Base-by-base conservation (phyloP, 139 green algal genomes). In the Chlorella sp. region DNA sequence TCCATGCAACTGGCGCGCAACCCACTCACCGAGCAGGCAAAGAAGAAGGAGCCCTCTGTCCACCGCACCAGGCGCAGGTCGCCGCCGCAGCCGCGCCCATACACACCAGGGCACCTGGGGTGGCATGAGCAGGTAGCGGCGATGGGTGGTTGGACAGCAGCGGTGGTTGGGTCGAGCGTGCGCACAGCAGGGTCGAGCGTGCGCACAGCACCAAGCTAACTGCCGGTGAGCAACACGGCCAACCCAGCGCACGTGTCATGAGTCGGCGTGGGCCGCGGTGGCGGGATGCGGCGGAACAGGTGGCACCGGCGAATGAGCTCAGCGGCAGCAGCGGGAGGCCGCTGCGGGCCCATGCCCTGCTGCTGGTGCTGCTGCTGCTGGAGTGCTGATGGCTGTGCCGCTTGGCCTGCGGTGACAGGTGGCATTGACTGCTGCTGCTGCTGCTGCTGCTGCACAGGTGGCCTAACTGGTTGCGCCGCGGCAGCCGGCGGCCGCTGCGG, bases 31-130 rank as follows among this genome's bases (percentile, higher is more conserved):
- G 51, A 60, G 51, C 51, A 60, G 51, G 51, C 51, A 24, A 84
- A 84, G 22, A n/a, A 62, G 73, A 80, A 19, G 56, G 54, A 44
- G 54, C 36, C 65, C 32, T 75, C 34, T 28, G 19, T 75, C 60
- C 43, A 84, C 19, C 64, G 44, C 46, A 85, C 64, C 58, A 83
- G 30, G 26, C 60, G 72, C 36, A 91, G 76, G 16, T 20, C 19
- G 32, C 87, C 88, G 69, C 86, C 87, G 51, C 88, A 92, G 19
- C 88, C 88, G 19, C 85, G 76, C 3, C 78, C 83, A 22, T 85
- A 91, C 30, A 91, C 82, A 5, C 88, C 88, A 46, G 88, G 88
- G 65, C 88, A 91, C 32, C 85, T 89, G 85, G 74, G n/a, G 30
- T n/a, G n/a, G 38, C 56, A 65, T 20, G 56, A 20, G 30, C 56